Base-by-base conservation (phyloP, 2,329 filamentous ascomycete genomes). In the Thermoascus crustaceus region DNA sequence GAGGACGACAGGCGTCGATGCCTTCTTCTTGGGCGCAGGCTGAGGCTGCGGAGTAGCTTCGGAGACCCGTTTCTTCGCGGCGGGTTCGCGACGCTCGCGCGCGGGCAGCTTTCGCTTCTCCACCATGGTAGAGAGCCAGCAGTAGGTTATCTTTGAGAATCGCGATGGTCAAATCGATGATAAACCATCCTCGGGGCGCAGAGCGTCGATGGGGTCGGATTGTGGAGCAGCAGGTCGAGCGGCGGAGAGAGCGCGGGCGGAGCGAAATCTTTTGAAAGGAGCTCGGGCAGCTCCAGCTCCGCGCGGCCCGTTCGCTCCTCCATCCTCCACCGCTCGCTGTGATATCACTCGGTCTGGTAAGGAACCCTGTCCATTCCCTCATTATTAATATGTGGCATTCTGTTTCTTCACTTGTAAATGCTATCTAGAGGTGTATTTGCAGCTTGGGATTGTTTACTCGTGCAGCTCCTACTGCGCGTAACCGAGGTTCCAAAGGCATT, bases 51-150 rank as follows among this genome's bases (percentile, higher is more conserved):
- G 47, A 35, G 51, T 43, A 19, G 59, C 60, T 48, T 60, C 60
- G 43, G 64, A 60, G 45, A 55, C 56, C 47, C 63, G 58, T 51
- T 60, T 50, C 47, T 67, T 68, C 30, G 58, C 56, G 27, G 61
- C 55, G 22, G 62, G 55, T 49, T 67, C 63, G 39, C 64, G 59
- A 38, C 66, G 61, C 26, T 62, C 61, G 40, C 64, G 61, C 22
- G 64, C 46, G 6, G 64, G 59, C 9, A 63, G 52, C 37, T 56
- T 61, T 39, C 66, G 61, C 52, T 66, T 68, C 44, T 66, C 60
- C 7, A 57, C 61, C 57, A 65, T 65, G 20, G 31, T 20, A 24
- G 42, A 50, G 47, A n/a, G 19, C 10, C 11, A n/a, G 14, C 13
- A 11, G 8, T 8, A n/a, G n/a, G 13, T 37, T 31, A 24, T 40